Evolutionary conservation across 2,329 filamentous ascomycete genomes (phyloP).

Genomic region (Trichophyton simii): DNA sequence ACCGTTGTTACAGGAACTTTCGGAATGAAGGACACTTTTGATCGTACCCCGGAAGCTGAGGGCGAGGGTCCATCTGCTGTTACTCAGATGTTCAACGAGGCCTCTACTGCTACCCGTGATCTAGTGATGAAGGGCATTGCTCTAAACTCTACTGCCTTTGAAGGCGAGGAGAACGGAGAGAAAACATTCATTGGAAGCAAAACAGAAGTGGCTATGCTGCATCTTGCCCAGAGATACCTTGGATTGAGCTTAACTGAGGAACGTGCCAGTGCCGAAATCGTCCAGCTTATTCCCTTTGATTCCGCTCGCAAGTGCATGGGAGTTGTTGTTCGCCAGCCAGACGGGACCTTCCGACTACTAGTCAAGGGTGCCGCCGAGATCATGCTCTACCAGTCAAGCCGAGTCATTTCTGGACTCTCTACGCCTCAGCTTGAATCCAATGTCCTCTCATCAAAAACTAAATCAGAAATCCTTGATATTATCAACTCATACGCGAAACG

Average conservation of each 20-base stretch:
- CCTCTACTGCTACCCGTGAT: conserved; percentile 23
- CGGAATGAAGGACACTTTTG: conserved; percentile 47
- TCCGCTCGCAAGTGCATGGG: conserved; percentile 58
- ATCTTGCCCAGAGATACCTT: conserved; percentile 53
- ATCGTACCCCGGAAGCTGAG: conserved; percentile 23
- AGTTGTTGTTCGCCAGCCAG: conserved; percentile 31
- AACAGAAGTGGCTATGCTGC: conserved; percentile 63
- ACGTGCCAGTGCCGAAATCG: conserved; percentile 46
- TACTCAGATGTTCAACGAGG: conserved; percentile 21
- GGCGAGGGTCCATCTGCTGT: conserved; percentile 15
- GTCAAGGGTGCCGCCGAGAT: conserved; percentile 40
- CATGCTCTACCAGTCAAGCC: conserved; percentile 28
- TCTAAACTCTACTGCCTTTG: conserved; percentile 57
- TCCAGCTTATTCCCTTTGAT: conserved; percentile 64
- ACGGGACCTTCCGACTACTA: conserved; percentile 32
- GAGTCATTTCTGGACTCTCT: conserved; percentile 21
- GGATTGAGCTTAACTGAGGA: conserved; percentile 55
- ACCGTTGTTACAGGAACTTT: conserved; percentile 61
- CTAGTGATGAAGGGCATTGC: conserved; percentile 32
- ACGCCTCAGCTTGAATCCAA: conserved; percentile 17
- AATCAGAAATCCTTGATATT: conserved; percentile 19
- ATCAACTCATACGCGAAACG: conserved; percentile 36
- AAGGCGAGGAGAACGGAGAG: conserved; percentile 56
- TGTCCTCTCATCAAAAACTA: conserved; percentile 19
- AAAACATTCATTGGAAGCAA: conserved; percentile 60